Evolutionary conservation across 176 grass and related monocot species (phyloP).

Genomic region (Aechmea fasciata): DNA sequence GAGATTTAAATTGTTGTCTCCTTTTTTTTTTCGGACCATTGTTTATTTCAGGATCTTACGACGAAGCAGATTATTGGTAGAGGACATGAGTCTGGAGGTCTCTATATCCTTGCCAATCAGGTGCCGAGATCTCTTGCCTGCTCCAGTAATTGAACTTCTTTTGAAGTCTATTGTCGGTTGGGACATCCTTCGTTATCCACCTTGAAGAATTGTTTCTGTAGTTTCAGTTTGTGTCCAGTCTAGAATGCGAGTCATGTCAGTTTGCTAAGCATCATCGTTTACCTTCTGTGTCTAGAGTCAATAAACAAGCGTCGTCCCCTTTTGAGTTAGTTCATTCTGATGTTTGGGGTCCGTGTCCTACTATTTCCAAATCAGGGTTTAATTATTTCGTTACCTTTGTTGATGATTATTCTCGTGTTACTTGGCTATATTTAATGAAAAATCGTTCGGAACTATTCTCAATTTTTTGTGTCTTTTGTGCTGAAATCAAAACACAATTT

Average conservation of each 20-base stretch:
- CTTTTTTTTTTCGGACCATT: background rate
- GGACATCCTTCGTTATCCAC: background rate
- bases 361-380: background rate
- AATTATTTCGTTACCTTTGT: background rate
- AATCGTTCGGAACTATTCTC: background rate
- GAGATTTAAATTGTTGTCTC: no score
- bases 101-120: background rate
- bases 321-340: background rate
- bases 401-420: background rate
- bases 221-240: background rate
- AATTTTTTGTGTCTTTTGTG: background rate
- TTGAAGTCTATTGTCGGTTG: background rate
- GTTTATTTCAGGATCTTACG: constrained; percentile 1
- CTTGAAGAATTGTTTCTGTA: background rate
- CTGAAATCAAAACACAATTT: background rate
- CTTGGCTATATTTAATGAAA: constrained; percentile 6
- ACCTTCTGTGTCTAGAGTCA: background rate
- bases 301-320: background rate
- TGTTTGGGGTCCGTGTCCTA: background rate
- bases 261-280: background rate
- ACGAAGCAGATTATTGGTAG: constrained; percentile 8
- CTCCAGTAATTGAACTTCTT: background rate
- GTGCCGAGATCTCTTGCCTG: background rate
- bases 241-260: background rate
- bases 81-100: background rate